phyloP scores from a whole-genome alignment of 2,329 filamentous ascomycete species.

The Balansia obtecta region DNA sequence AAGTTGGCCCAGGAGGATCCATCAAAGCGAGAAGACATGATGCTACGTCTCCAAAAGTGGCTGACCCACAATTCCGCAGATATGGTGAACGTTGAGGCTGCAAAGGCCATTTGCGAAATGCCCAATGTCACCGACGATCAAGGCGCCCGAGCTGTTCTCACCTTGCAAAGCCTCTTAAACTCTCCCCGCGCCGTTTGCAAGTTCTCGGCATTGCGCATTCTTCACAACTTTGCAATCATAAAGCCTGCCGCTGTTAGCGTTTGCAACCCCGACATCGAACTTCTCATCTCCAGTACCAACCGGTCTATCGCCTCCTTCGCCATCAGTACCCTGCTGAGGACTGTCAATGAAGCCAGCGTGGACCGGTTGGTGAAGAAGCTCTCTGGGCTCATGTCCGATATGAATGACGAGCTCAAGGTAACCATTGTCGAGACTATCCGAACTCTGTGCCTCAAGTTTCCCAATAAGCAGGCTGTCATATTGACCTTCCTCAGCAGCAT shows the following conservation, averaged over 20 bases:
- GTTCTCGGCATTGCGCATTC: slow-evolving; percentile 90
- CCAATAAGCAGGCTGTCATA: slow-evolving; percentile 96
- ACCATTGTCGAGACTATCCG: slow-evolving; percentile 99
- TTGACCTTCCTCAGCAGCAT: slow-evolving; percentile 95
- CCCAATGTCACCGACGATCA: slow-evolving; percentile 86
- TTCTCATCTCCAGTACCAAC: slow-evolving; percentile 92
- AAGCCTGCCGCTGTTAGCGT: slow-evolving; percentile 84
- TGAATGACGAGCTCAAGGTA: slow-evolving; percentile 99
- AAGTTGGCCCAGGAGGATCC: slow-evolving; percentile 90
- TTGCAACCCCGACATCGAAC: slow-evolving; percentile 96
- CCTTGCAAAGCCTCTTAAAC: slow-evolving; percentile 91
- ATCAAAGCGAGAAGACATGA: slow-evolving; percentile 86
- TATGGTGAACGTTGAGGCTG: slow-evolving; percentile 98
- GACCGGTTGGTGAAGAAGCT: slow-evolving; percentile 99
- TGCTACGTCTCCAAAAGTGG: slow-evolving; percentile 92
- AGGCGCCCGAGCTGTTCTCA: slow-evolving; percentile 83
- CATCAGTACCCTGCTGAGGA: slow-evolving; percentile 95
- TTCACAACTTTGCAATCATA: slow-evolving; percentile 93
- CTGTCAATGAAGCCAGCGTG: slow-evolving; percentile 92
- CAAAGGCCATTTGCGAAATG: slow-evolving; percentile 95
- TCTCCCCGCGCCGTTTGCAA: slow-evolving; percentile 93
- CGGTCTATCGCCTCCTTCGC: slow-evolving; percentile 96
- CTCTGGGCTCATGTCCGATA: slow-evolving; percentile 95
- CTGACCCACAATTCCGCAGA: slow-evolving; percentile 87
- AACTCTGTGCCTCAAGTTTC: slow-evolving; percentile 93